phyloP scores from a whole-genome alignment of 129 eudicot species.

The Arctium minus region DNA sequence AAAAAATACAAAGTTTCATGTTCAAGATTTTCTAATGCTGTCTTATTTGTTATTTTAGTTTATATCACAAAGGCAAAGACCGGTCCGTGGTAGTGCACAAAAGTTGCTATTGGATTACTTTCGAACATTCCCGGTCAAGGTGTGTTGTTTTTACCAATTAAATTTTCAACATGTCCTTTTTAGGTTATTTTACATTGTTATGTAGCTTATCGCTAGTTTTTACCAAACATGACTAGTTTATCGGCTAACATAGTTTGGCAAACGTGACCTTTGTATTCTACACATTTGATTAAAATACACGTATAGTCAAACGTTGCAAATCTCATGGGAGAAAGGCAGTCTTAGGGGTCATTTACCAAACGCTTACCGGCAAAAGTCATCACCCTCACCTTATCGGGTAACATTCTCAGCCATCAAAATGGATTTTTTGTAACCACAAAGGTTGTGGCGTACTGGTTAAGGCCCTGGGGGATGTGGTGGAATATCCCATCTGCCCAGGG shows the following conservation, averaged over 20 bases:
- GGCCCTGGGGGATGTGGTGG: too few species aligned
- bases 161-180: background rate
- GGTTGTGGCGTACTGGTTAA: too few species aligned
- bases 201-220: background rate
- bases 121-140: slow-evolving; percentile 88
- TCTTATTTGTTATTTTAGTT: slow-evolving; percentile 41
- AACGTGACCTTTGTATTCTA: background rate
- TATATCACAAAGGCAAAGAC: slow-evolving; percentile 87
- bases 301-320: background rate
- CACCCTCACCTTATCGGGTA: too few species aligned
- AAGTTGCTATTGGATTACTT: slow-evolving; percentile 70
- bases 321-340: background rate
- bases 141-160: slow-evolving; percentile 8
- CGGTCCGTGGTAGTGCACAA: slow-evolving; percentile 78
- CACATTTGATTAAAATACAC: background rate
- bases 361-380: too few species aligned
- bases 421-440: too few species aligned
- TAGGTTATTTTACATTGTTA: background rate
- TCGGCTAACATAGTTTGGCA: background rate
- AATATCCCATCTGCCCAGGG: too few species aligned
- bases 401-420: too few species aligned
- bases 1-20: slow-evolving; percentile 3
- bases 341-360: too few species aligned
- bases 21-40: slow-evolving; percentile 1
- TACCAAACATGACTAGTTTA: background rate